A percentile compares a stretch with the other conserved stretches of the same genome.
Conservation (phyloP, 352 stramenopile species). For the Pythium scleroteichum region DNA sequence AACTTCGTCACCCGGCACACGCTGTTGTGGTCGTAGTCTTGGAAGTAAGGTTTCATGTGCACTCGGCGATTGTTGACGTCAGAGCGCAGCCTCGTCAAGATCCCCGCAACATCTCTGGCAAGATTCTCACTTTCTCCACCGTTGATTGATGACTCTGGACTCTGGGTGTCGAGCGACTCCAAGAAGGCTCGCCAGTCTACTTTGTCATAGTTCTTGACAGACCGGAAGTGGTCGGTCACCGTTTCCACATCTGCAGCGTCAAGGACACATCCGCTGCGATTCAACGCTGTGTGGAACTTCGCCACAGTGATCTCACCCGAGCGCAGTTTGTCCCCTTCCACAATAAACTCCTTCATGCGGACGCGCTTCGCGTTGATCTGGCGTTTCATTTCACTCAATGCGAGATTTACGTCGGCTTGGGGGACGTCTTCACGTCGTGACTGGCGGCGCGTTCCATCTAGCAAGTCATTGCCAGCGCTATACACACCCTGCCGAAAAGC, state of each 20-base stretch:
- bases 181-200: conserved; percentile 82
- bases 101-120: conserved; percentile 32
- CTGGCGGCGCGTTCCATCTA: conserved; percentile 36
- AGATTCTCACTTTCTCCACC: not conserved
- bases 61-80: conserved; percentile 67
- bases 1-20: conserved; percentile 75
- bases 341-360: conserved; percentile 82
- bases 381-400: conserved; percentile 60
- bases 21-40: conserved; percentile 85
- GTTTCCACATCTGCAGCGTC: conserved; percentile 65
- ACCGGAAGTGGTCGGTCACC: conserved; percentile 64
- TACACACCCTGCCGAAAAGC: conserved; percentile 65
- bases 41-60: conserved; percentile 88
- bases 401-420: conserved; percentile 36
- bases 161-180: conserved; percentile 43
- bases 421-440: conserved; percentile 30
- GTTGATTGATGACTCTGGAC: not conserved
- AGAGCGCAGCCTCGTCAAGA: conserved; percentile 48
- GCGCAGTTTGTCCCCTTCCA: conserved; percentile 77
- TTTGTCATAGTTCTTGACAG: conserved; percentile 60
- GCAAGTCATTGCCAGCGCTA: conserved; percentile 29
- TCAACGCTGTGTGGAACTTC: conserved; percentile 86
- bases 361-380: conserved; percentile 69
- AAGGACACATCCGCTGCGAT: conserved; percentile 72
- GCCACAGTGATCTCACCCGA: conserved; percentile 79